phyloP scores from a whole-genome alignment of 23 red algal species.

The Gracilaria vermiculophylla region DNA sequence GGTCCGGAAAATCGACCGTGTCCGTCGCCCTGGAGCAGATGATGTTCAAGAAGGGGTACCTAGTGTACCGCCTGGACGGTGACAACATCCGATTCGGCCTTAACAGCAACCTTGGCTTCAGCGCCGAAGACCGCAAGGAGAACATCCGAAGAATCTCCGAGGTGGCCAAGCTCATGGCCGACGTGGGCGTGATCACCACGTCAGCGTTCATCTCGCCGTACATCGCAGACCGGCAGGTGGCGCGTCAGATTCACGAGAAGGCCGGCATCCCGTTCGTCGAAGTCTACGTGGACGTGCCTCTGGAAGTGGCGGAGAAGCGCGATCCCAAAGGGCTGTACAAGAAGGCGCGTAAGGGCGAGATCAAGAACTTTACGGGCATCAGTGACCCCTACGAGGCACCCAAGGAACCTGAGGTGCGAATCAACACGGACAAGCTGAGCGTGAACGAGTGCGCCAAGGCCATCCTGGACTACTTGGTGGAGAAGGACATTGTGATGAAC shows the following conservation, averaged over 20 bases:
- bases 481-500: constrained; percentile 41
- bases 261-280: constrained; percentile 88
- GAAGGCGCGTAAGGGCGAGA: constrained; percentile 91
- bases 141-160: constrained; percentile 98
- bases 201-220: constrained; percentile 96
- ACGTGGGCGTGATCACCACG: constrained; percentile 83
- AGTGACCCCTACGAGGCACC: constrained; percentile 95
- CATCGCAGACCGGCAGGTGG: constrained; percentile 76
- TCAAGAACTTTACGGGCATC: constrained; percentile 97
- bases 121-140: constrained; percentile 88
- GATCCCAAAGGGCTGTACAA: constrained; percentile 99
- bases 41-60: constrained; percentile 78
- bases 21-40: constrained; percentile 85
- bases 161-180: constrained; percentile 91
- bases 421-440: constrained; percentile 82
- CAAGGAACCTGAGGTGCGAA: constrained; percentile 61
- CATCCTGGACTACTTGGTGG: constrained; percentile 68
- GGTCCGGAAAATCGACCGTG: constrained; percentile 95
- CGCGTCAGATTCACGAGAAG: constrained; percentile 87
- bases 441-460: constrained; percentile 75
- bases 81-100: constrained; percentile 95
- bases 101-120: constrained; percentile 95
- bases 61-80: constrained; percentile 93
- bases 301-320: constrained; percentile 88
- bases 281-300: constrained; percentile 89